Evolutionary conservation across 352 stramenopile species (phyloP), one percentile per base, ranked within the genome.

Genomic region (Halophytophthora batemanensis): DNA sequence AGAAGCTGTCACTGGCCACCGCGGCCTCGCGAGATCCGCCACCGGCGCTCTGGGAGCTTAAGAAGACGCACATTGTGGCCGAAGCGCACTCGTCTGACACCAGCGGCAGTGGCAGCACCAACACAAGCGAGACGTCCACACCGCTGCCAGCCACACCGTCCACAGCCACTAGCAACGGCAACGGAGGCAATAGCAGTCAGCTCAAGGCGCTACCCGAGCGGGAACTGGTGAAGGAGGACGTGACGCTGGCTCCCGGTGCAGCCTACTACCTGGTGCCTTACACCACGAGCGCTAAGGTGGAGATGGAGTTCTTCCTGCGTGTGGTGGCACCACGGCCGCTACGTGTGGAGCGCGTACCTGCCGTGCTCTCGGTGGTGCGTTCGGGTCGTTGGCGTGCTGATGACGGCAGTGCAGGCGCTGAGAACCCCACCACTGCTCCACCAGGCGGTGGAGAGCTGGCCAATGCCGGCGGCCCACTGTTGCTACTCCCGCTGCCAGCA

Each of bases 261-360:
- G 56, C 69, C 14, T 97, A 97, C 52, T 87, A 85, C 46, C 60
- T 97, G 14, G 59, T 96, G 7, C 82, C 87, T 11, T 92, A 93
- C 61, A 90, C 87, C 1, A 72, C 80, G 22, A 76, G 90, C 53
- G 48, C 63, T 25, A 90, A 86, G 50, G 84, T 92, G 35, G 87
- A 96, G 41, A 93, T 93, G 69, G 83, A 93, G 42, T 97, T 95
- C 49, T 95, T 92, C 59, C 51, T 97, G 25, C 85, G 90, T 10
- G 69, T 97, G 1, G 96, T 97, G 35, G 76, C 83, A 3, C 66
- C 74, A 10, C 84, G 82, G 19, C 76, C 86, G 5, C 34, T 96
- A 15, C 59, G 60, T 25, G 57, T 97, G 2, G 86, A 97, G 64
- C 68, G 64, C 2, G 54, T 97, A 15, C 61, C 76, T 15, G 71